phyloP scores from a whole-genome alignment of 1,139 yeast species.

The Nakaseomyces bracarensis region DNA sequence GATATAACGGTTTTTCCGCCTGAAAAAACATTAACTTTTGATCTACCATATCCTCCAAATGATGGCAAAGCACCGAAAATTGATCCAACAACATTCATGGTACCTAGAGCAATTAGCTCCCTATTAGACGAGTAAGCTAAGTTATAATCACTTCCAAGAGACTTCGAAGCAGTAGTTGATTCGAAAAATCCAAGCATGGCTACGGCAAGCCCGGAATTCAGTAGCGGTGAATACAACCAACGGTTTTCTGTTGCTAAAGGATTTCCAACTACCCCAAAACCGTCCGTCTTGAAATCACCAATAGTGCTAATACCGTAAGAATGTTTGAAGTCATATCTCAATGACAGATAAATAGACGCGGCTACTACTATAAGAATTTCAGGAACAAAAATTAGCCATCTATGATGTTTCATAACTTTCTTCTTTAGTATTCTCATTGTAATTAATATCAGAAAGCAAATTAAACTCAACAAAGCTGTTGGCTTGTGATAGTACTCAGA shows the following conservation, averaged over 20 bases:
- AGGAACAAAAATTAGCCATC: conserved; percentile 47
- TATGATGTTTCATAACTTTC: conserved; percentile 29
- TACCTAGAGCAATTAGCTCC: conserved; percentile 76
- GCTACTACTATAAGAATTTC: conserved; percentile 75
- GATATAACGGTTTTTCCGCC: conserved; percentile 82
- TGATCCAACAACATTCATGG: conserved; percentile 59
- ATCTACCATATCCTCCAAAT: conserved; percentile 94
- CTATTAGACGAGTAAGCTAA: conserved; percentile 65
- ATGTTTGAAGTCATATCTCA: conserved; percentile 45
- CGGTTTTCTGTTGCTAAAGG: conserved; percentile 38
- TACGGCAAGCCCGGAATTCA: conserved; percentile 59
- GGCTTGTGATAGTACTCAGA: conserved; percentile 38
- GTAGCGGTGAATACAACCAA: conserved; percentile 31
- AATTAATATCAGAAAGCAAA: conserved; percentile 41
- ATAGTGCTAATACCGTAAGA: conserved; percentile 53
- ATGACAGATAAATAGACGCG: conserved; percentile 51
- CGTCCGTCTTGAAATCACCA: conserved; percentile 50
- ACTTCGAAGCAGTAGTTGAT: conserved; percentile 86
- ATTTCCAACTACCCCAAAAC: conserved; percentile 38
- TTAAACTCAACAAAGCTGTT: conserved; percentile 46
- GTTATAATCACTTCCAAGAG: conserved; percentile 57
- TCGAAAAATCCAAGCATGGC: conserved; percentile 91
- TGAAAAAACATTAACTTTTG: conserved; percentile 77
- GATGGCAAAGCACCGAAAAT: conserved; percentile 75
- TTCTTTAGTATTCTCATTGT: conserved; percentile 40